Evolutionary conservation across 306 rosid species (phyloP).

Genomic region (Fagus crenata): DNA sequence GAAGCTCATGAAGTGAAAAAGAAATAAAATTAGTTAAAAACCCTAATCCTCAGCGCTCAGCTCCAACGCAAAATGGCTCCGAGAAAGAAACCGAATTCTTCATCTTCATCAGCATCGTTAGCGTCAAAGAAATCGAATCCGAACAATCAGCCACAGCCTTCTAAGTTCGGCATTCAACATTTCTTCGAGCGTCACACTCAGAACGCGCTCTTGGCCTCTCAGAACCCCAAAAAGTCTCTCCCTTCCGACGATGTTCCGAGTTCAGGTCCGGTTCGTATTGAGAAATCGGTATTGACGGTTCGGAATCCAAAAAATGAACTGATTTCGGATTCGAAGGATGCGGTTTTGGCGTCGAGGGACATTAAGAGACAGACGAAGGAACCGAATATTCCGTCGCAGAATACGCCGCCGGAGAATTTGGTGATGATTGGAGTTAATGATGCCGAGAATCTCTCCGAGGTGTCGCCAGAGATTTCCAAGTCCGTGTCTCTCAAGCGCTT

Average conservation of each 20-base stretch:
- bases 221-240: conserved; percentile 36
- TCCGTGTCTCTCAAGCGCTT: conserved; percentile 57
- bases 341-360: no score
- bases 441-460: conserved; percentile 34
- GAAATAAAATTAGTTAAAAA: neutral
- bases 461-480: conserved; percentile 66
- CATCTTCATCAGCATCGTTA: conserved; percentile 32
- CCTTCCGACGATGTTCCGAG: conserved; percentile 15
- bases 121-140: conserved; percentile 42
- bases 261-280: no score
- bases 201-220: conserved; percentile 51
- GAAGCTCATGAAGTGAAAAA: neutral
- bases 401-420: conserved; percentile 43
- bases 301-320: neutral
- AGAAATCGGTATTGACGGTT: neutral
- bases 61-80: conserved; percentile 56
- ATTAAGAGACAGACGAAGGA: no score
- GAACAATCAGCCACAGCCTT: conserved; percentile 48
- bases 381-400: no score
- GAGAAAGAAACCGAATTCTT: conserved; percentile 50
- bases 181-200: conserved; percentile 84
- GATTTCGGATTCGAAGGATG: neutral
- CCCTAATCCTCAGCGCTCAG: conserved; percentile 13
- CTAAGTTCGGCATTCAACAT: conserved; percentile 84
- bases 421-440: conserved; percentile 11